Evolutionary conservation across 768 basidiomycete species (phyloP), one percentile per base, ranked within the genome.

Genomic region (Xerocomus brunneocitrinus): DNA sequence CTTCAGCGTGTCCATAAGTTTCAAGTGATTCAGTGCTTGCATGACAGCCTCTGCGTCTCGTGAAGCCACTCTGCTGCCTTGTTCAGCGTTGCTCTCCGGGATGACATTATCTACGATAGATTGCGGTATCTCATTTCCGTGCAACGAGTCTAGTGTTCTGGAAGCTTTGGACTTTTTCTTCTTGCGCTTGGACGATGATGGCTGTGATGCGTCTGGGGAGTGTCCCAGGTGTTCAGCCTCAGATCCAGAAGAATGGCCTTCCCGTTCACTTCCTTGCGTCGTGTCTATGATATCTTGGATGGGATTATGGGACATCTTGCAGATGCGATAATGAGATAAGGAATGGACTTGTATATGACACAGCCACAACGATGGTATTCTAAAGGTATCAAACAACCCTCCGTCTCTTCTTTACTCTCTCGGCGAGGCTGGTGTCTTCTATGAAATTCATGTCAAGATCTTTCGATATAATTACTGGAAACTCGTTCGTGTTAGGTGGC

Each of bases 151-250:
- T 19, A 19, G 19, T 19, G 19, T 19, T 19, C 76, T 85, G 53
- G 76, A 67, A 24, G 74, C 80, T 65, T 88, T 92, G 4, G 86
- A 84, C 71, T 90, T 91, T 78, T 91, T 93, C 75, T 93, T 93
- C 76, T 89, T 92, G 73, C 87, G 87, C 57, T 71, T 72, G 40
- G 74, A 73, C 45, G 74, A 74, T 12, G 76, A 76, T 47, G 68
- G 57, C 14, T 67, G 68, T 4, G 66, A 58, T 34, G 50, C 46
- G 5, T 57, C 61, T 7, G 52, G 56, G 1, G 52, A 6, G 4
- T 57, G 53, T 30, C 56, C 61, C 16, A 13, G 36, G 3, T 57
- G 60, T 24, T 70, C 76, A 39, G 62, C 65, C 24, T 67, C 72
- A 19, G 69, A 67, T 25, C 54, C 67, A 40, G 65, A 68, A 31